Conservation (phyloP, 140 eudicot genomes). For the Senecio squalidus region DNA sequence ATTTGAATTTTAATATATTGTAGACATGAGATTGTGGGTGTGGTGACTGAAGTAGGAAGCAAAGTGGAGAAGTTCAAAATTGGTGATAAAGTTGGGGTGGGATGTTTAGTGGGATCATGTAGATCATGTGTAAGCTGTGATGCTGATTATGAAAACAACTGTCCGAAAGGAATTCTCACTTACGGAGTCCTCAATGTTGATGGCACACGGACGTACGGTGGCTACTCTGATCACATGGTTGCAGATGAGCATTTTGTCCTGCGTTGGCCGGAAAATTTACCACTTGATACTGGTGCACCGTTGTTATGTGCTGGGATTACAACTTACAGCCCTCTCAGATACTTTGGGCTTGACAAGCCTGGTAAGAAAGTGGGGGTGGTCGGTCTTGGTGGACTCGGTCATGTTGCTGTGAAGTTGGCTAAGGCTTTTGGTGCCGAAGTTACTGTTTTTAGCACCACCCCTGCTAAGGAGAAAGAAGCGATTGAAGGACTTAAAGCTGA, state of each 20-base stretch:
- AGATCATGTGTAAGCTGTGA: slow-evolving; percentile 33
- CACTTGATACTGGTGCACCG: neutral
- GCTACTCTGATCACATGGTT: neutral
- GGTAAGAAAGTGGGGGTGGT: neutral
- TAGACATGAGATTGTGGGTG: slow-evolving; percentile 48
- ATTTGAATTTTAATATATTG: neutral
- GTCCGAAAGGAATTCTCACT: slow-evolving; percentile 27
- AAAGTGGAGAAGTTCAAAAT: slow-evolving; percentile 37
- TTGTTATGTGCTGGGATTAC: neutral
- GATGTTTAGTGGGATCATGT: slow-evolving; percentile 42
- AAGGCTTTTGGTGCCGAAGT: neutral
- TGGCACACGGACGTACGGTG: neutral
- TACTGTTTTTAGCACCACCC: neutral
- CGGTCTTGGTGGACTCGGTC: neutral
- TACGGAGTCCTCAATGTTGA: slow-evolving; percentile 8
- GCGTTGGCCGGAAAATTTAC: neutral
- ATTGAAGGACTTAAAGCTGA: neutral
- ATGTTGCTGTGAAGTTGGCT: neutral
- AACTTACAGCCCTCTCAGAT: neutral
- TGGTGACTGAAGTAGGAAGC: slow-evolving; percentile 40
- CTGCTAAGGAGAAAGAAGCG: neutral
- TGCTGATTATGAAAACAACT: slow-evolving; percentile 33
- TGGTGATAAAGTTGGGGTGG: slow-evolving; percentile 49
- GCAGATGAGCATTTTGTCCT: neutral
- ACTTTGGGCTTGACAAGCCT: neutral